Conservation (phyloP, 805 yeast species). For the Teunomyces pallodes region DNA sequence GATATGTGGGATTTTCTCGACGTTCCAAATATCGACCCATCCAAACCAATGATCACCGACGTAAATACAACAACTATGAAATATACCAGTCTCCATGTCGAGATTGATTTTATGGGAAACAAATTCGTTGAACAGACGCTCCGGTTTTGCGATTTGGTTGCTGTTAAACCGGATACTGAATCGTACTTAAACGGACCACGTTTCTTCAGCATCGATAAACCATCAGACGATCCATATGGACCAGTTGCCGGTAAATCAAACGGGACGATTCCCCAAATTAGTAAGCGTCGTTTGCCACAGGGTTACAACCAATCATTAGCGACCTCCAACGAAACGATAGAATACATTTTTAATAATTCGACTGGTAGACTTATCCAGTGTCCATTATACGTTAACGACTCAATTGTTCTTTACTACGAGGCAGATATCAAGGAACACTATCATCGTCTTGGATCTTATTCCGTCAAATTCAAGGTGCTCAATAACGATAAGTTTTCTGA, state of each 20-base stretch:
- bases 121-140: conserved; percentile 36
- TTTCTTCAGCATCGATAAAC: conserved; percentile 8
- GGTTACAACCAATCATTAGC: conserved; percentile 5
- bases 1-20: neutral
- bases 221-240: neutral
- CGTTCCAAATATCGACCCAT: conserved; percentile 2
- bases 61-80: conserved; percentile 45
- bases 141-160: conserved; percentile 42
- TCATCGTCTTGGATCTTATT: conserved; percentile 46
- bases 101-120: conserved; percentile 44
- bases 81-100: conserved; percentile 48
- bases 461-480: conserved; percentile 39
- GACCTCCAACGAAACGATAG: conserved; percentile 8
- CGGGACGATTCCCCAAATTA: neutral
- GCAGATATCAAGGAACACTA: conserved; percentile 38
- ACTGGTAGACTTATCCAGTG: conserved; percentile 22
- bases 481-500: conserved; percentile 34
- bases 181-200: conserved; percentile 26
- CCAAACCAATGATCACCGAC: conserved; percentile 32
- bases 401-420: conserved; percentile 35
- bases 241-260: neutral
- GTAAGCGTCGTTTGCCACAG: neutral
- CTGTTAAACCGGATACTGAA: conserved; percentile 34
- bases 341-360: conserved; percentile 6
- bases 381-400: conserved; percentile 38